A percentile compares a stretch with the other conserved stretches of the same genome.
These are phyloP conservation scores for Madurella fahalii DNA, from an alignment of 2,329 filamentous ascomycete species.

Conservation along the genomic window DNA sequence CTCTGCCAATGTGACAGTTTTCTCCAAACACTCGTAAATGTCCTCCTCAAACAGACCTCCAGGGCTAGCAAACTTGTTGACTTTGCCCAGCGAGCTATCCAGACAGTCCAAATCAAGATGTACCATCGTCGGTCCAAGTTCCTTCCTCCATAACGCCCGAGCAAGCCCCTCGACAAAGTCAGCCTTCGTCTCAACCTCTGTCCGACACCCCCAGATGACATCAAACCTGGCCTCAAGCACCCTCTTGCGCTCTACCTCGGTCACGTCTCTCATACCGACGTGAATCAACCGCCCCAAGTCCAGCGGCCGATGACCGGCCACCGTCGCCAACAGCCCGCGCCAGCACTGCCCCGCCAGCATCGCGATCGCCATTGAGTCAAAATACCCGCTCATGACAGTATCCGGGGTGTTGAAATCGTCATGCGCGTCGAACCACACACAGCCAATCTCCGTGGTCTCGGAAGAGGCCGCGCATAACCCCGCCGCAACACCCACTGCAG, in stretches of 20 bases:
- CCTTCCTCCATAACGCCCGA: slow-evolving; percentile 1
- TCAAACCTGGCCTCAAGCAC: slow-evolving; percentile 31
- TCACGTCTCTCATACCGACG: slow-evolving; percentile 30
- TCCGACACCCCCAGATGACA: slow-evolving; percentile 22
- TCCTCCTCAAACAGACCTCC: slow-evolving; percentile 11
- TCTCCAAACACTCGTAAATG: slow-evolving; percentile 6
- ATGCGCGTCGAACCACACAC: slow-evolving; percentile 42
- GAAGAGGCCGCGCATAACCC: slow-evolving; percentile 26
- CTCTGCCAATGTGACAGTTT: slow-evolving; percentile 1
- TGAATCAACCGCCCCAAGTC: slow-evolving; percentile 22
- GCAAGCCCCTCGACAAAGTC: slow-evolving; percentile 7
- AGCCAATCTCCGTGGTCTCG: slow-evolving; percentile 25
- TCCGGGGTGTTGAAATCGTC: slow-evolving; percentile 38
- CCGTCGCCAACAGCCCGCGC: slow-evolving; percentile 18
- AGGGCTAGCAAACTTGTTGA: slow-evolving; percentile 10
- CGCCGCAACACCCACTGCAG: slow-evolving; percentile 34
- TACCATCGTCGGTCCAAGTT: neutral
- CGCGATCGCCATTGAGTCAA: slow-evolving; percentile 35
- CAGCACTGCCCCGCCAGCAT: slow-evolving; percentile 34
- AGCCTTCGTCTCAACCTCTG: neutral
- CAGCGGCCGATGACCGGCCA: slow-evolving; percentile 25
- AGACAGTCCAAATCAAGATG: slow-evolving; percentile 16
- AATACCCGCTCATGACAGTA: slow-evolving; percentile 34
- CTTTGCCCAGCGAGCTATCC: slow-evolving; percentile 10
- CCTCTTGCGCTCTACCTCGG: slow-evolving; percentile 28